Evolutionary conservation across 2,329 filamentous ascomycete genomes (phyloP), one percentile per base, ranked within the genome.

Genomic region (Pseudogymnoascus sp.): DNA sequence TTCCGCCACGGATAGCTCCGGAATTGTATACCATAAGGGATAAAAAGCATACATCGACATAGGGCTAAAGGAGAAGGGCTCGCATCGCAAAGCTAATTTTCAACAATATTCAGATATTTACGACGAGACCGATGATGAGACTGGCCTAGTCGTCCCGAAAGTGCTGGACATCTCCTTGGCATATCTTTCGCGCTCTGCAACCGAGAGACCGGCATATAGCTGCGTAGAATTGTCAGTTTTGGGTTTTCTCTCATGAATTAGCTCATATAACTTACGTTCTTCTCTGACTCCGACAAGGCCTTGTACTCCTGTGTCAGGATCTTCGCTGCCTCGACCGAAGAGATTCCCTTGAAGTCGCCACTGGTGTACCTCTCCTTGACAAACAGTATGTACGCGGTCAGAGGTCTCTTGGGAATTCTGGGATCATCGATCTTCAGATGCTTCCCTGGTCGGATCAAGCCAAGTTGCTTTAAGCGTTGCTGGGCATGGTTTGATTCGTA

Each of bases 401-500:
- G 1, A 3, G 78, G 74, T 1, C 65, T 65, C 71, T 82, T 85
- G 59, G 82, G 77, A 12, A 72, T 69, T 60, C 87, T 81, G 10
- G 83, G 78, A 69, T 89, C 87, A 4, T 74, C 65, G 61, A 89
- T 78, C 6, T 66, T 50, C 69, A 69, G 2, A 66, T 40, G 10
- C 63, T 67, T 56, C 61, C 67, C 40, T 67, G 10, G 2, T 12
- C 10, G 33, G 24, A 28, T 35, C 60, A 33, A 26, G n/a, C 35
- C 40, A 68, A 60, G 61, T 24, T 38, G 64, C 33, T 63, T 67
- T 33, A 74, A 63, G 19, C 31, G 40, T 28, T 40, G 64, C 38
- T 87, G 83, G 10, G 87, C 87, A 10, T 67, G 70, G 71, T 89
- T 89, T 63, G 87, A 86, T 2, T 77, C 64, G 53, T 75, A 76